Evolutionary conservation across 164 flowering plant genomes (phyloP), one percentile per base, ranked within the genome.

Genomic region (Sedum album): DNA sequence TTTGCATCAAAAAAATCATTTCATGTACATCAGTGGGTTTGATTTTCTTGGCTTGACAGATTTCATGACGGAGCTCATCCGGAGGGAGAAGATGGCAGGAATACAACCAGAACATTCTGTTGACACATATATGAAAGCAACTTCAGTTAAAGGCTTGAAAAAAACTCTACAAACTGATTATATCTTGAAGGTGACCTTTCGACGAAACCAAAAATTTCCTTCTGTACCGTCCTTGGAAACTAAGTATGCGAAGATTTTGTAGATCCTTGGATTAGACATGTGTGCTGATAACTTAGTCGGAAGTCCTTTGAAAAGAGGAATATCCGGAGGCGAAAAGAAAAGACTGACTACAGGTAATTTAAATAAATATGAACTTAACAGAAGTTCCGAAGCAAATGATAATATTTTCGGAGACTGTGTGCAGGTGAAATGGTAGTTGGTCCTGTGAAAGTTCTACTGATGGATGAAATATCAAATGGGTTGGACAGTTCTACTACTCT

Each of bases 381-480:
- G 17, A 23, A 15, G 31, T 6, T 61, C 28, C 21, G 20, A 0
- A 36, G 31, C 42, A 31, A 30, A 26, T 18, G 11, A 30, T 38
- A 26, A n/a, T 20, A 7, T 49, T 60, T n/a, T 39, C 30, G 67
- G 30, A 23, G 25, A 64, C 5, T 69, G 13, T 25, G 13, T 39
- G 42, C 72, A 80, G 83, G 86, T 23, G 86, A 82, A 67, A 80
- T 83, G 81, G 77, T 83, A 31, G 65, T 77, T 61, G 83, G 84
- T 57, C 87, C 83, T 17, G 69, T 71, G 33, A 81, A 70, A 75
- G 73, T 72, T 49, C 70, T 83, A 18, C 75, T 81, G 25, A 79
- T 81, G 87, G 87, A 84, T 69, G 87, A 84, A 68, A 82, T 84
- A 69, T 76, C 85, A 31, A 84, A 66, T 26, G 85, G 87, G 11